phyloP scores from a whole-genome alignment of 2,329 filamentous ascomycete genomes.

The Aspergillus transmontanensis region DNA sequence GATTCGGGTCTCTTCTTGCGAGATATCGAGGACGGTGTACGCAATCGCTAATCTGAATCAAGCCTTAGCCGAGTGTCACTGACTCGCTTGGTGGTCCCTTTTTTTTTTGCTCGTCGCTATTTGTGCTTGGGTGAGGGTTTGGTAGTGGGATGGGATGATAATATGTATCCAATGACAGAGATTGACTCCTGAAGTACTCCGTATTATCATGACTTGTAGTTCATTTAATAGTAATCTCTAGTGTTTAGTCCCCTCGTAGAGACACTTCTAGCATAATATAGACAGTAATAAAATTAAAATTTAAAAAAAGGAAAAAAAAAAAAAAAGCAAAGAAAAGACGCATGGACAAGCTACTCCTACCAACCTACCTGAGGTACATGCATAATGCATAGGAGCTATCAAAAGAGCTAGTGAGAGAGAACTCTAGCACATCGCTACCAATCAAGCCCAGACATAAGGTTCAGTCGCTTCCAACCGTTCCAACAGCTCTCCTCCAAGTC shows the following conservation, averaged over 20 bases:
- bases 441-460: neutral
- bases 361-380: neutral
- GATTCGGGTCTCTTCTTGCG: too few species aligned
- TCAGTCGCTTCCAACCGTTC: neutral
- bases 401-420: neutral
- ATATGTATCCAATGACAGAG: neutral
- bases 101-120: neutral
- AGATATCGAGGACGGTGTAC: neutral
- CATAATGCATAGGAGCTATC: neutral
- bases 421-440: neutral
- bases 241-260: neutral
- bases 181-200: neutral
- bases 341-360: neutral
- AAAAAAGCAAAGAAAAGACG: too few species aligned
- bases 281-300: neutral
- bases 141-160: too few species aligned
- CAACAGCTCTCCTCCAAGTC: neutral
- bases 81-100: too few species aligned
- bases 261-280: neutral
- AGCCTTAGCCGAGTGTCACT: too few species aligned
- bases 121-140: too few species aligned
- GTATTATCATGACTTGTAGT: neutral
- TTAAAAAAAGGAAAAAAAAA: too few species aligned
- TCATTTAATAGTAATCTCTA: neutral
- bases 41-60: neutral